Evolutionary conservation across 139 green algal species (phyloP), one percentile per base, ranked within the genome.

Genomic region (Chlamydomonas asymmetrica): DNA sequence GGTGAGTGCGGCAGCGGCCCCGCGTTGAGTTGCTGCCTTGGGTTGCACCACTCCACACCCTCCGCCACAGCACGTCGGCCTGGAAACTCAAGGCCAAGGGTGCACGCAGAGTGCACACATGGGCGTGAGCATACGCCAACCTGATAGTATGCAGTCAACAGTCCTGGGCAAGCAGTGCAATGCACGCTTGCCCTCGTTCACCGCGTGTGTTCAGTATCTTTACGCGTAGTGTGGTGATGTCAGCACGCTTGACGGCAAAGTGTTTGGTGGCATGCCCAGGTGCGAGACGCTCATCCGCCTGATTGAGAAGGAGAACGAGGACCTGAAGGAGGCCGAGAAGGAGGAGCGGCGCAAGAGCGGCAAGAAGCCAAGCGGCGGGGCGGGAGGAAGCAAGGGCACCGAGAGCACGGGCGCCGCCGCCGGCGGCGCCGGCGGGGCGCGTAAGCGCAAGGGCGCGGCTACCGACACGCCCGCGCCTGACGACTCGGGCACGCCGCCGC

Each of bases 231-330:
- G 25, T 27, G 32, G 20, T 27, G 13, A 22, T 38, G 10, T 65
- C 25, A 29, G 32, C 16, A 13, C 43, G 27, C 45, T 23, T 48
- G 48, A 7, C 45, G 31, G 7, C 20, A n/a, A 38, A 35, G 16
- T 37, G n/a, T 62, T 43, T 69, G 64, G 22, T 50, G 38, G 54
- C 54, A 34, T 45, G 7, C 50, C 57, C 40, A 78, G 96, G 31
- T 94, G 88, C 74, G 96, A 99, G 59, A 97, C 93, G 16, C 91
- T 99, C 23, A 98, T 99, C 82, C 84, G 93, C 34, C 87, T 99
- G 56, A 94, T 99, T n/a, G 96, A 99, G 91, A 97, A 97, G 85
- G 77, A 76, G 56, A 76, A 76, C 54, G 70, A 76, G 70, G 70
- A 76, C 57, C 32, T 61, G 29, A 54, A 43, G 38, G 69, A 57